Percentiles rank a stretch among this genome's conserved stretches.
Conservation (phyloP, 768 basidiomycete species). For the Lactarius trivialis region DNA sequence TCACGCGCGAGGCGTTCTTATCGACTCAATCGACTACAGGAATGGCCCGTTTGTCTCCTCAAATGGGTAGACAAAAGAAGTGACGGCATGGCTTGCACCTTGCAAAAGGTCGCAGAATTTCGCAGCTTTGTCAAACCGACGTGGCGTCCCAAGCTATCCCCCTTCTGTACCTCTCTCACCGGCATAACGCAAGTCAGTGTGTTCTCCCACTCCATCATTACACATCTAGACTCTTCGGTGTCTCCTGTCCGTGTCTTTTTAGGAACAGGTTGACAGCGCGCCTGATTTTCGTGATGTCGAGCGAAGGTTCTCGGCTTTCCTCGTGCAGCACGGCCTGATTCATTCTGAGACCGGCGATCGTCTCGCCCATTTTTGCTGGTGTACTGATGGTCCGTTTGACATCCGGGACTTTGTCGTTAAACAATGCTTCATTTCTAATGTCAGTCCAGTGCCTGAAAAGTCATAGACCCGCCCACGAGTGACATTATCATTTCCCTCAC, state of each 20-base stretch:
- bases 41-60: conserved; percentile 88
- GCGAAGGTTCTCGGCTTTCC: conserved; percentile 54
- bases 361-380: conserved; percentile 69
- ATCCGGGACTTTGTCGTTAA: conserved; percentile 82
- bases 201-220: conserved; percentile 6
- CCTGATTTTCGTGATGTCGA: conserved; percentile 71
- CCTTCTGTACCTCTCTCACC: conserved; percentile 82
- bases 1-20: not conserved
- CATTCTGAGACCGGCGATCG: conserved; percentile 49
- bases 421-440: conserved; percentile 83
- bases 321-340: conserved; percentile 65
- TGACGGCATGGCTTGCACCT: conserved; percentile 44
- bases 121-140: conserved; percentile 82
- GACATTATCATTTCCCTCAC: not conserved
- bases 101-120: conserved; percentile 77
- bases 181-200: conserved; percentile 83
- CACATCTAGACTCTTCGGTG: not conserved
- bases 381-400: conserved; percentile 79
- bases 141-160: conserved; percentile 74
- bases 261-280: conserved; percentile 77
- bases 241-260: conserved; percentile 15
- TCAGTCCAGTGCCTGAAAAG: conserved; percentile 34
- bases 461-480: conserved; percentile 13
- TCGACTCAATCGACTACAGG: conserved; percentile 40
- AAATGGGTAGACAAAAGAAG: conserved; percentile 64